phyloP scores from a whole-genome alignment of 768 basidiomycete species.

The Suillus hirtellus region DNA sequence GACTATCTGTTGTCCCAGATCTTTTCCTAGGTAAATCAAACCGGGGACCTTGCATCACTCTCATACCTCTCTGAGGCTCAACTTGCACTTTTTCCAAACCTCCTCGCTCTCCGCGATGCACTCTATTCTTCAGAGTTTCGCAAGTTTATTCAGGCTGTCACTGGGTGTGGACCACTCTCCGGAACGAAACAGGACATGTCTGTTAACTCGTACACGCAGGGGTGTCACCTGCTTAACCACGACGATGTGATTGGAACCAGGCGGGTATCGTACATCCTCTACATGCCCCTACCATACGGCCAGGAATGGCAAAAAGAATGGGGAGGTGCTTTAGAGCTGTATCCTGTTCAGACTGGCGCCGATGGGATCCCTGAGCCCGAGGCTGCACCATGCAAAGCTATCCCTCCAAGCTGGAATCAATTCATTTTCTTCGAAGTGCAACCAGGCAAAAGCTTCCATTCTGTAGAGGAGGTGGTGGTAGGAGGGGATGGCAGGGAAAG shows the following conservation, averaged over 20 bases:
- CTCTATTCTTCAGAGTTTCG: constrained; percentile 88
- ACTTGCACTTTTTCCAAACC: constrained; percentile 74
- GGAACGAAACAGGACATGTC: constrained; percentile 95
- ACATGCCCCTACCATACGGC: constrained; percentile 81
- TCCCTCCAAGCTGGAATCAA: constrained; percentile 87
- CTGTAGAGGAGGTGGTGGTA: constrained; percentile 95
- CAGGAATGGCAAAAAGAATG: constrained; percentile 84
- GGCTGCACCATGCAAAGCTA: constrained; percentile 58
- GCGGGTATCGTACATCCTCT: constrained; percentile 94
- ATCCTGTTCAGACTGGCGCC: constrained; percentile 63
- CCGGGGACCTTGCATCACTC: constrained; percentile 93
- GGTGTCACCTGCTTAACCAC: constrained; percentile 94
- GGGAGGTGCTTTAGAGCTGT: constrained; percentile 94
- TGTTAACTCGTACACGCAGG: constrained; percentile 86
- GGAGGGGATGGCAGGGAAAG: constrained; percentile 69
- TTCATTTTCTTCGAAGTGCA: constrained; percentile 91
- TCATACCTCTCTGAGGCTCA: constrained; percentile 81
- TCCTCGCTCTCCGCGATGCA: constrained; percentile 83
- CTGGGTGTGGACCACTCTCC: constrained; percentile 89
- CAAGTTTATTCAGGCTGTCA: constrained; percentile 78
- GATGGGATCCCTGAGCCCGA: constrained; percentile 69
- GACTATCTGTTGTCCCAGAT: constrained; percentile 6
- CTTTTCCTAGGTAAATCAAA: constrained; percentile 81
- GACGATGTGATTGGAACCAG: constrained; percentile 97
- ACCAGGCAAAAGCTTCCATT: constrained; percentile 93